Percentiles rank a stretch among this genome's conserved stretches.
Evolutionary conservation across 768 basidiomycete genomes (phyloP).

Genomic region (Suillus occidentalis): DNA sequence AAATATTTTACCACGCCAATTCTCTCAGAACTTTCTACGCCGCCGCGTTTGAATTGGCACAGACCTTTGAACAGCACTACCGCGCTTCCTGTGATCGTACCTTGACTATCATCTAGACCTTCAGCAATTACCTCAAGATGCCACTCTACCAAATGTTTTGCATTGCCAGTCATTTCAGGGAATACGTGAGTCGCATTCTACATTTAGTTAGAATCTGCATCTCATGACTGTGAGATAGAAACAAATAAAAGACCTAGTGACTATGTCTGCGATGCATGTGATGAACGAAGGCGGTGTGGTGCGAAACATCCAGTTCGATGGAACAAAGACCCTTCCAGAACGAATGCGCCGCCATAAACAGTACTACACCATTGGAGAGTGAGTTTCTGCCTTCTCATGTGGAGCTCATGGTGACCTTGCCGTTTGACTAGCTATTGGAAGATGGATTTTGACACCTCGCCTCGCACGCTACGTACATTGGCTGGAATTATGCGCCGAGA

Average conservation of each 20-base stretch:
- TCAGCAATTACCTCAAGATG: conserved; percentile 44
- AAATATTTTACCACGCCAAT: conserved; percentile 1
- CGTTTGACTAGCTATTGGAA: conserved; percentile 73
- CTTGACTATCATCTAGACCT: not conserved
- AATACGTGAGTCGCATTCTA: conserved; percentile 56
- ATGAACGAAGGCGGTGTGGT: conserved; percentile 80
- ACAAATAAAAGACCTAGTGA: conserved; percentile 75
- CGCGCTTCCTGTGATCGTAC: not conserved
- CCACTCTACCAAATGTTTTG: conserved; percentile 88
- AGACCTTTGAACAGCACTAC: not conserved
- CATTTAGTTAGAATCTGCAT: not conserved
- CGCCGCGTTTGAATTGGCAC: not conserved
- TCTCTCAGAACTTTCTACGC: not conserved
- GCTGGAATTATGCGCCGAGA: conserved; percentile 71
- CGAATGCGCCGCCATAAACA: conserved; percentile 66
- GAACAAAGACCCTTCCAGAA: conserved; percentile 70
- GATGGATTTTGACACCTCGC: conserved; percentile 87
- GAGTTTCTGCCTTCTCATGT: conserved; percentile 35
- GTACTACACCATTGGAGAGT: conserved; percentile 71
- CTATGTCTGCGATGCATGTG: conserved; percentile 67
- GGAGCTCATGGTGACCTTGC: conserved; percentile 8
- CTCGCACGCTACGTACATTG: conserved; percentile 63
- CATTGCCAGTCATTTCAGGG: conserved; percentile 70
- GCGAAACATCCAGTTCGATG: conserved; percentile 74
- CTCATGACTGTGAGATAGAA: conserved; percentile 40